Percentiles rank a stretch among this genome's conserved stretches.
Conservation (phyloP, 2,329 filamentous ascomycete genomes). For the Xylariaceae sp. region DNA sequence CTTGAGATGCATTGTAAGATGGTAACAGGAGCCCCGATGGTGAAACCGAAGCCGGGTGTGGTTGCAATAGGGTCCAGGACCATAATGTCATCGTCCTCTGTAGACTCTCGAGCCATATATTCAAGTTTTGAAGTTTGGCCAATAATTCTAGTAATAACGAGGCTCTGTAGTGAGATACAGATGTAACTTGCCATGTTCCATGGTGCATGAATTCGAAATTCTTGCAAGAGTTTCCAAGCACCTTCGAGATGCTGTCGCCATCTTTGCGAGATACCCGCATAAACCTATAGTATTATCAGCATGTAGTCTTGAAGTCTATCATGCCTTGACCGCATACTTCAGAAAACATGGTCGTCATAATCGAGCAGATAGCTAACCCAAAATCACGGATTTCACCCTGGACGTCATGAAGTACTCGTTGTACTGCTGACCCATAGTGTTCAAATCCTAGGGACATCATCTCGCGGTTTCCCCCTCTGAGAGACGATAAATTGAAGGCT, state of each 20-base stretch:
- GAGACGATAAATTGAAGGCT: background rate
- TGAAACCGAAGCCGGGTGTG: background rate
- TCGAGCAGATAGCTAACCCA: background rate
- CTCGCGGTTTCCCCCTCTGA: background rate
- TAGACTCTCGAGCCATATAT: background rate
- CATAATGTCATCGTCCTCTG: background rate
- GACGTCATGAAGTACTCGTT: background rate
- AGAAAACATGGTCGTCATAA: conserved; percentile 5
- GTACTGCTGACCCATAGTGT: background rate
- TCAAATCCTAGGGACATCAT: background rate
- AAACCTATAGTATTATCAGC: background rate
- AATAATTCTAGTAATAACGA: background rate
- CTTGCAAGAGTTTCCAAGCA: background rate
- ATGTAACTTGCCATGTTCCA: background rate
- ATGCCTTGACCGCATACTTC: background rate
- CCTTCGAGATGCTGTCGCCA: background rate
- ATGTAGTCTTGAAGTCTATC: background rate
- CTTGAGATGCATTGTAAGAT: background rate
- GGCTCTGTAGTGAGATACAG: conserved; percentile 1
- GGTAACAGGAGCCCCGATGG: background rate
- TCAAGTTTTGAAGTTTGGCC: background rate
- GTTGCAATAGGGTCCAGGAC: background rate
- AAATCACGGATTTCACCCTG: background rate
- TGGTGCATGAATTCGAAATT: background rate
- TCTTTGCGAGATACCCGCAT: background rate